Percentiles rank a stretch among this genome's conserved stretches.
Evolutionary conservation across 345 rosid species (phyloP).

Genomic region (Lenwebbia sp.): DNA sequence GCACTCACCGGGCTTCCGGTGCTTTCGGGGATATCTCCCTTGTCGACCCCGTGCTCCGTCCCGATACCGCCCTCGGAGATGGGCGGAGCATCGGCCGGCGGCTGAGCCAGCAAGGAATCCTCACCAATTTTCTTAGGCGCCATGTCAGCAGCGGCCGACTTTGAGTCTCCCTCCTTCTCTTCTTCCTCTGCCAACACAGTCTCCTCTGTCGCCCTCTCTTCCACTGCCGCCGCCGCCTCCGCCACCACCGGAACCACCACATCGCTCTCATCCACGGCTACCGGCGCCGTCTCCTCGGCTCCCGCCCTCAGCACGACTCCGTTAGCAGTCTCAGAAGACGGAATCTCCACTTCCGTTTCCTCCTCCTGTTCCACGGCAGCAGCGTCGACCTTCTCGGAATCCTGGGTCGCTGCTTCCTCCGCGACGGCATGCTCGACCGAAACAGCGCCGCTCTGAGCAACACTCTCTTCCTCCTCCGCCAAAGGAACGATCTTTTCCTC

Average conservation of each 20-base stretch:
- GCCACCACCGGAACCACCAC: neutral
- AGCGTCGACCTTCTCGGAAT: neutral
- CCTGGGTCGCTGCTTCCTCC: neutral
- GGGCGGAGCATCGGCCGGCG: neutral
- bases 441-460: neutral
- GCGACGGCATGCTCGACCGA: neutral
- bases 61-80: neutral
- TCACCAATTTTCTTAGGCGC: neutral
- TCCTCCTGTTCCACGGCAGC: neutral
- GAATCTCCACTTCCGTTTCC: neutral
- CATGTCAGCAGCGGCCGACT: neutral
- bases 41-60: neutral
- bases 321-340: neutral
- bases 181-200: neutral
- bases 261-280: neutral
- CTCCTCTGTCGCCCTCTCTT: neutral
- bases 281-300: neutral
- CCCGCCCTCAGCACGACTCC: neutral
- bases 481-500: neutral
- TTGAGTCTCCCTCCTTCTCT: neutral
- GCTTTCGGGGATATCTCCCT: slow-evolving; percentile 12
- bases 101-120: neutral
- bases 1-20: slow-evolving; percentile 31
- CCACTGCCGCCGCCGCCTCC: neutral
- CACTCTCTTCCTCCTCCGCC: slow-evolving; percentile 3